Base-by-base conservation (phyloP, 495 filamentous ascomycete species). In the Aspergillus biplanus region DNA sequence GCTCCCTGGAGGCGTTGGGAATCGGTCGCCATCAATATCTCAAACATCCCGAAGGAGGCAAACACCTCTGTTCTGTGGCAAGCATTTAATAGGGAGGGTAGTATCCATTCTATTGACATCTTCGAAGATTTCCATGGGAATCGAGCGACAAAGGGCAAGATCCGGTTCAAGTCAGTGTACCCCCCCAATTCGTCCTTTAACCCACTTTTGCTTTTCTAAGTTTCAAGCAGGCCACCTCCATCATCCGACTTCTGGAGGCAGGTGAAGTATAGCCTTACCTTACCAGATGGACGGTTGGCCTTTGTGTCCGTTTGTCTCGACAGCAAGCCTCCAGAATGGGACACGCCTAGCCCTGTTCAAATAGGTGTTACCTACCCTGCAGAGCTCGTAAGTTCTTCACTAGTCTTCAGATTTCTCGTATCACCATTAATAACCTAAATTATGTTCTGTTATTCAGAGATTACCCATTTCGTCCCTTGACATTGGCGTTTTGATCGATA, bases 101-200 rank as follows among this genome's bases (percentile, higher is more conserved):
- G 65, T 5, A 69, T 84, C 21, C 63, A 68, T 13, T 70, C 73
- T 0, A 82, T 85, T 52, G 80, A 83, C 32, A 67, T 84, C 1
- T 80, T 73, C 34, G 77, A 78, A 42, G 71, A 80, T 57, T 39
- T 48, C 7, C 65, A 72, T 21, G 78, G 74, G 9, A 58, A 66
- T 13, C 49, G 71, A 47, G 60, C 59, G 11, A 62, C 65, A 2
- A 69, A 61, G 37, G 81, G 72, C 5, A 72, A 72, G 12, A 60
- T 84, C n/a, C 72, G 79, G 0, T 84, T 84, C 53, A 78, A 65
- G 81, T 83, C 57, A 33, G 74, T 62, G 18, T 59, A 13, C 8
- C 8, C 54, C 4, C 56, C 7, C 33, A 21, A 21, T 47, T 21
- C 8, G 9, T 33, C 44, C 33, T 50, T 32, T 47, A 58, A 15